Evolutionary conservation across 208 protist species (phyloP).

Genomic region (Balamuthia mandrillaris): DNA sequence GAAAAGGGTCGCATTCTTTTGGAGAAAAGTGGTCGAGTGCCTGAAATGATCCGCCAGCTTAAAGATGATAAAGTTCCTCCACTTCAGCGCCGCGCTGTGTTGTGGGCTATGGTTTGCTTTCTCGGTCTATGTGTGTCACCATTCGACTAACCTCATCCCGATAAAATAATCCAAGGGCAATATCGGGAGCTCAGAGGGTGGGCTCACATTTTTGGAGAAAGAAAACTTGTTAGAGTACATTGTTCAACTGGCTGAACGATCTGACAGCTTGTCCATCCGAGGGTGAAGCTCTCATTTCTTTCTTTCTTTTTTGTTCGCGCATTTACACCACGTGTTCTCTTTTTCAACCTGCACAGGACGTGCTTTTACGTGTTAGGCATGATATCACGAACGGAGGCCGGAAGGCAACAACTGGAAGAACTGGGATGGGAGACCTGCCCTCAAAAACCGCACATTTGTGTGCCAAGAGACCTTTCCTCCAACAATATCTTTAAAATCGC

Average conservation of each 20-base stretch:
- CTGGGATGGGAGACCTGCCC: conserved; percentile 46
- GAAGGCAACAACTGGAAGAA: not conserved
- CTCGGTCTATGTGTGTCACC: not conserved
- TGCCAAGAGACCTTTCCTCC: conserved; percentile 47
- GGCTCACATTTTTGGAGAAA: not conserved
- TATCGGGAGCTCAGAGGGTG: not conserved
- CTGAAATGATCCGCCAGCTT: not conserved
- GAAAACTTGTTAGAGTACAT: not conserved
- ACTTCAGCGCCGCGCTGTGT: not conserved
- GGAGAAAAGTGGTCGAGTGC: not conserved
- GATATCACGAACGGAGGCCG: conserved; percentile 40
- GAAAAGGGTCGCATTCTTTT: conserved; percentile 18
- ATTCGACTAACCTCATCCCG: no score
- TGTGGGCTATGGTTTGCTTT: conserved; percentile 21
- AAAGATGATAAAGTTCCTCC: not conserved
- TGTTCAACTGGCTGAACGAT: not conserved
- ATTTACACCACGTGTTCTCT: no score
- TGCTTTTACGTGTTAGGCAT: conserved; percentile 58
- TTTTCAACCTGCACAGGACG: no score
- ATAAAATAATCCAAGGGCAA: not conserved
- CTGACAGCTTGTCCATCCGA: not conserved
- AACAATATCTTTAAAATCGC: not conserved
- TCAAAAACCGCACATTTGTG: not conserved
- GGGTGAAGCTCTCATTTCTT: no score
- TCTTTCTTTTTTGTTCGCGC: no score